phyloP scores from a whole-genome alignment of 495 filamentous ascomycete genomes.

The Daldinia decipiens region DNA sequence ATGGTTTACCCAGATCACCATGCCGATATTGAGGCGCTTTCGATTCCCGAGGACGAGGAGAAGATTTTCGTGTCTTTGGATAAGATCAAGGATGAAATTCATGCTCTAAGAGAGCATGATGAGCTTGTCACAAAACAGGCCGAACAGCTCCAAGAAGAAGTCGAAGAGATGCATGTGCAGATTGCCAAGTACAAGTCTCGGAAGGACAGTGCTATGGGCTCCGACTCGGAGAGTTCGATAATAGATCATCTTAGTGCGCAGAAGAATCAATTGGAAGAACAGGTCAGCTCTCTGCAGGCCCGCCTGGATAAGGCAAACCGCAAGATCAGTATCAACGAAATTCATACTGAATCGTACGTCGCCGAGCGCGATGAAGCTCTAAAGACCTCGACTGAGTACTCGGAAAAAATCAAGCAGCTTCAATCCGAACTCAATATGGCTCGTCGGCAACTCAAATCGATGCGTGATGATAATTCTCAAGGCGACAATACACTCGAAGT shows the following conservation, averaged over 20 bases:
- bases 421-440: conserved; percentile 54
- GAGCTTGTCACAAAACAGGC: conserved; percentile 60
- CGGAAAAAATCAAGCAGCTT: conserved; percentile 56
- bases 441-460: conserved; percentile 50
- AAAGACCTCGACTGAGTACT: conserved; percentile 54
- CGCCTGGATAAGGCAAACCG: conserved; percentile 59
- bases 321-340: conserved; percentile 57
- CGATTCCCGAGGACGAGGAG: conserved; percentile 58
- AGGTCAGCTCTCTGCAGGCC: conserved; percentile 53
- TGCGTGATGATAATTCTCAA: conserved; percentile 31
- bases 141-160: conserved; percentile 58
- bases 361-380: conserved; percentile 60
- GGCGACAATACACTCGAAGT: conserved; percentile 32
- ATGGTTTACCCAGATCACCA: conserved; percentile 46
- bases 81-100: conserved; percentile 64
- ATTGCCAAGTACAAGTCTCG: conserved; percentile 53
- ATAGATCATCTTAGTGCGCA: conserved; percentile 49
- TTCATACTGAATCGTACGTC: conserved; percentile 57
- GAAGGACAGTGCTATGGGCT: conserved; percentile 59
- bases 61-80: conserved; percentile 63
- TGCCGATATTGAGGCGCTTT: conserved; percentile 51
- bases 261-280: conserved; percentile 53
- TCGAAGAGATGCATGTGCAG: conserved; percentile 56
- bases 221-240: conserved; percentile 57
- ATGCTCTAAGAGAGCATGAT: conserved; percentile 61